Base-by-base conservation (phyloP, 1,139 yeast genomes). In the Trichomonascaceae sp. region DNA sequence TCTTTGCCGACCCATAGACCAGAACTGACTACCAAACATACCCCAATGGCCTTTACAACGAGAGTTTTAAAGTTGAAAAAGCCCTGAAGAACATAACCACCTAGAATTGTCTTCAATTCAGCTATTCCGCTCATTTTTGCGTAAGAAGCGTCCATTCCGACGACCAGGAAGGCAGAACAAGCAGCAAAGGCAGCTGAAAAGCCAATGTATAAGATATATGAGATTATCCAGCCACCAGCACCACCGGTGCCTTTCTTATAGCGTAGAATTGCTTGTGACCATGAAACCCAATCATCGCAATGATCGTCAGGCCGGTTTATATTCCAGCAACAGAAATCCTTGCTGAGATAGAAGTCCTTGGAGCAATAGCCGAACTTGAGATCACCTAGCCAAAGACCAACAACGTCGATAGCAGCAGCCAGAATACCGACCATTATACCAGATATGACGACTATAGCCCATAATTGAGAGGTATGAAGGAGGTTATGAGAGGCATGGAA, bases 1-100 rank as follows among this genome's bases (percentile, higher is more conserved):
- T 91, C 98, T 65, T 86, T 87, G 10, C 98, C 97, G 6, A 89
- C 77, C 87, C 96, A 88, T 1, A 91, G 67, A 0, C 97, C 97
- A 1, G 95, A 82, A 20, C 95, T 83, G 13, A 88, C 86, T 43
- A 84, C 84, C 50, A 85, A 70, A 41, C 83, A 70, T 57, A 86
- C 70, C 22, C 89, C 85, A 2, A 74, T 51, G 1, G 77, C 71
- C 62, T 85, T 85, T 57, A 74, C 71, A 1, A 77, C 43, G 15
- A 85, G 71, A 1, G 85, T 76, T 19, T 65, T 65, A 9, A 74
- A 56, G 1, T 83, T 79, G 52, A 85, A 68, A 59, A 82, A 81
- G 7, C 70, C 71, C 12, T 71, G 63, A 57, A 80, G 73, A 52
- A 77, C 76, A 62, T 78, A 74, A 2, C 90, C 91, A 1, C 83